phyloP scores from a whole-genome alignment of 306 rosid genomes.

The Leucaena leucocephala region DNA sequence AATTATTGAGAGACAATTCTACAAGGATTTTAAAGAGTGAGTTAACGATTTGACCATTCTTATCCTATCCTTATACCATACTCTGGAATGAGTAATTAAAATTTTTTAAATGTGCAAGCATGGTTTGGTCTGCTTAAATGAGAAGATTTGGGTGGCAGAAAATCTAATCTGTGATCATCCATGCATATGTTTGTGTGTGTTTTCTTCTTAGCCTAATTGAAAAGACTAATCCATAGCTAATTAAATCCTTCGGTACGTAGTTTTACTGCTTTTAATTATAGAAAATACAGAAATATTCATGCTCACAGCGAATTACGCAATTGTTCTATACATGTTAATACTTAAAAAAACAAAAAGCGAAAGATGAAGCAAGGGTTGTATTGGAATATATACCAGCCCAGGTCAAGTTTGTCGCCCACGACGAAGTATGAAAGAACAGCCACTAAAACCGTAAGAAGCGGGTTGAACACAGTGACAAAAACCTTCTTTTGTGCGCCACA shows the following conservation, averaged over 20 bases:
- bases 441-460: slow-evolving; percentile 63
- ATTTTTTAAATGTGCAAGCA: not conserved
- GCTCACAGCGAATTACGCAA: too few species aligned
- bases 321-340: too few species aligned
- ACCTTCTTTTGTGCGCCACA: slow-evolving; percentile 80
- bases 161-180: not conserved
- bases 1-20: too few species aligned
- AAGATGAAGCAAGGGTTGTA: not conserved
- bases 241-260: too few species aligned
- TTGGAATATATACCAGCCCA: slow-evolving; percentile 60
- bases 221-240: too few species aligned
- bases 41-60: not conserved
- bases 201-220: too few species aligned
- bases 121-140: not conserved
- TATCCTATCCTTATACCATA: not conserved
- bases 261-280: too few species aligned
- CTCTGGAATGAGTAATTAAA: not conserved
- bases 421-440: slow-evolving; percentile 73
- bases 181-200: not conserved
- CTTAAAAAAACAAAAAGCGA: too few species aligned
- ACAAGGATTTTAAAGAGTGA: too few species aligned
- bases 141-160: not conserved
- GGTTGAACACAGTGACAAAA: slow-evolving; percentile 76
- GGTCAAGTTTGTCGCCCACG: slow-evolving; percentile 69
- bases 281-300: too few species aligned